Base-by-base conservation (phyloP, 2,329 filamentous ascomycete genomes). In the Hymenoscyphus linearis region DNA sequence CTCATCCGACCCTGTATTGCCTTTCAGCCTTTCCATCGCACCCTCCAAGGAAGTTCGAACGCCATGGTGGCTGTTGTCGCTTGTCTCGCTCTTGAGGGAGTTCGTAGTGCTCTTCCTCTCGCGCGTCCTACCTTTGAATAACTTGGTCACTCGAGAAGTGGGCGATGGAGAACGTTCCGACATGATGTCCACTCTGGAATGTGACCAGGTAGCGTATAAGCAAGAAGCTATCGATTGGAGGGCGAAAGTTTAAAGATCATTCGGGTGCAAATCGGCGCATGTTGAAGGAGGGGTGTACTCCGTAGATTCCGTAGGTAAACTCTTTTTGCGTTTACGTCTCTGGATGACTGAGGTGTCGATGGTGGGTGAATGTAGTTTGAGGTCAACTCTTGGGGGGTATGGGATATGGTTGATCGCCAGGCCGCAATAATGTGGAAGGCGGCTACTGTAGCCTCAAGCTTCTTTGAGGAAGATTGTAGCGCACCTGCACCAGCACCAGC, bases 171-270 rank as follows among this genome's bases (percentile, higher is more conserved):
- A 65, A 34, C 58, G 60, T 31, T 68, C 69, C 6, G 37, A 75
- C 22, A 74, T 71, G 4, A 76, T 77, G 61, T 3, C 34, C 4
- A 58, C n/a, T 27, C n/a, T 40, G 40, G 37, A 27, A 58, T 37
- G 54, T 18, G 35, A 36, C 12, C 34, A 13, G 16, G n/a, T 16
- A 16, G 54, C 16, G 14, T 18, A n/a, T n/a, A n/a, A 40, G 16
- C 54, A 54, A 27, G 52, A 54, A 27, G 26, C 22, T 22, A 16
- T 44, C 12, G 54, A 13, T 44, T 10, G 18, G 44, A 25, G 18
- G 44, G 44, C 31, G 44, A 50, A 25, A 22, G 22, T 18, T 18
- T 13, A 50, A 22, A 25, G 18, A 50, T 50, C 18, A 50, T 50
- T 50, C 44, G 44, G 9, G 44, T 26, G 44, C 18, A 18, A 13